A percentile compares a stretch with the other conserved stretches of the same genome.
phyloP scores from a whole-genome alignment of 1,284 basidiomycete species.

The Violaceomyces palustris region DNA sequence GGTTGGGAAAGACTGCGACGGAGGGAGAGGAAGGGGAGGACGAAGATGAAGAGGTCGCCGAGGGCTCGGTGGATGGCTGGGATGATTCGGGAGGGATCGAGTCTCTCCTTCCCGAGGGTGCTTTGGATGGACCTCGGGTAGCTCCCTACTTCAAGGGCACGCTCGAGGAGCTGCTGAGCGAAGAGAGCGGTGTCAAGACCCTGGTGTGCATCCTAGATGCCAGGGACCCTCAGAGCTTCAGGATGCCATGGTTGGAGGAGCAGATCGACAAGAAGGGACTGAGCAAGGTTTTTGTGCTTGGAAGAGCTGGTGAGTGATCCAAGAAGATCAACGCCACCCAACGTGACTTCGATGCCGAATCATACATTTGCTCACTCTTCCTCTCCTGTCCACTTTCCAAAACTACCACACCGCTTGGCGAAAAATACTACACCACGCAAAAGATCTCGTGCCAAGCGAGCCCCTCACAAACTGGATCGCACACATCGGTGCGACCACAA shows the following conservation, averaged over 20 bases:
- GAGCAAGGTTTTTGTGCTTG: no score
- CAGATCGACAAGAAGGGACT: conserved; percentile 9
- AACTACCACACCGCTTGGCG: no score
- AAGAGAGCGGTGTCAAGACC: conserved; percentile 31
- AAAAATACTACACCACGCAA: no score
- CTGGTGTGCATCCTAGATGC: conserved; percentile 39
- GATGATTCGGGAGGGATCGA: no score
- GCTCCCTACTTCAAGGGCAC: conserved; percentile 23
- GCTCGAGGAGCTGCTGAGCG: conserved; percentile 19
- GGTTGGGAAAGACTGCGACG: conserved; percentile 1
- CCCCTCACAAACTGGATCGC: conserved; percentile 36
- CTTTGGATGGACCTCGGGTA: no score
- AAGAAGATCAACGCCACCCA: no score
- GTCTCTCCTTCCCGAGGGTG: no score
- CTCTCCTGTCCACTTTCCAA: no score
- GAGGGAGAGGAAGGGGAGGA: conserved; percentile 3
- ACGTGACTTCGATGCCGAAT: no score
- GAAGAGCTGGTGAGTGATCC: no score
- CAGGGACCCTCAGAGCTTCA: conserved; percentile 41
- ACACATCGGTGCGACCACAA: conserved; percentile 11
- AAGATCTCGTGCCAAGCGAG: conserved; percentile 46
- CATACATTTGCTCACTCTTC: no score
- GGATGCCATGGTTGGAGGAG: conserved; percentile 35
- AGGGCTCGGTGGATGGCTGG: no score
- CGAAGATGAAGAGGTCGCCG: conserved; percentile 10